These are phyloP conservation scores for Aspergillus aculeatinus DNA, from an alignment of 2,329 filamentous ascomycete species.

Conservation along the genomic window DNA sequence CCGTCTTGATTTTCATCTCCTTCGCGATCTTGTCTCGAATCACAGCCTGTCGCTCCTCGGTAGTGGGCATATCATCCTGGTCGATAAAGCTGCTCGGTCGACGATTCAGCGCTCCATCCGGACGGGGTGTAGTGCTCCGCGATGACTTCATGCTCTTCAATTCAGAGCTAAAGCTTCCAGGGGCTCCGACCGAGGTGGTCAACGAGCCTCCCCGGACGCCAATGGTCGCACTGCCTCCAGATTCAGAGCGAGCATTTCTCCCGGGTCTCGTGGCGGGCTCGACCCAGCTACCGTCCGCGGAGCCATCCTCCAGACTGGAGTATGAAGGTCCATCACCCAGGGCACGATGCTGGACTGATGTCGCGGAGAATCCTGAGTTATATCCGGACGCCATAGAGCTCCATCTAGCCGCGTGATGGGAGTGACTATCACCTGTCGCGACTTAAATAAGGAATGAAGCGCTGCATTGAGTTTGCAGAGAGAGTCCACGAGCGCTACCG, in stretches of 20 bases:
- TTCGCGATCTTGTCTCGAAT: constrained; percentile 86
- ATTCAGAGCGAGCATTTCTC: constrained; percentile 53
- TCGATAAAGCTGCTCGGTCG: constrained; percentile 51
- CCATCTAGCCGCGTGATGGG: constrained; percentile 40
- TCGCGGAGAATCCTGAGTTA: constrained; percentile 43
- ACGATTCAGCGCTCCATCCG: constrained; percentile 56
- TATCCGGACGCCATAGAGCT: constrained; percentile 48
- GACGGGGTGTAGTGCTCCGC: constrained; percentile 59
- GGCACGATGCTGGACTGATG: constrained; percentile 42
- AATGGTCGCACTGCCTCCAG: constrained; percentile 60
- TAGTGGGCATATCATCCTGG: constrained; percentile 59
- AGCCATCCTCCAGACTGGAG: constrained; percentile 40
- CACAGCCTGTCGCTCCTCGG: constrained; percentile 71
- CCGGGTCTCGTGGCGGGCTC: constrained; percentile 33
- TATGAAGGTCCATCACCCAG: constrained; percentile 39
- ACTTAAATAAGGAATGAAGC: constrained; percentile 23
- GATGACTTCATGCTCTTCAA: constrained; percentile 68
- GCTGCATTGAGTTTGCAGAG: constrained; percentile 32
- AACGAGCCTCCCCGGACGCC: constrained; percentile 66
- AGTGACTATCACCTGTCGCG: constrained; percentile 38
- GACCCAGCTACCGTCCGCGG: constrained; percentile 41
- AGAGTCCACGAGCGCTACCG: constrained; percentile 2
- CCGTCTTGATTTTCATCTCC: constrained; percentile 96
- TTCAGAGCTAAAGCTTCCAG: constrained; percentile 87
- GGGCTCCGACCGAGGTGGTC: constrained; percentile 66